Evolutionary conservation across 768 basidiomycete species (phyloP).

Genomic region (Sporobolomyces pararoseus): DNA sequence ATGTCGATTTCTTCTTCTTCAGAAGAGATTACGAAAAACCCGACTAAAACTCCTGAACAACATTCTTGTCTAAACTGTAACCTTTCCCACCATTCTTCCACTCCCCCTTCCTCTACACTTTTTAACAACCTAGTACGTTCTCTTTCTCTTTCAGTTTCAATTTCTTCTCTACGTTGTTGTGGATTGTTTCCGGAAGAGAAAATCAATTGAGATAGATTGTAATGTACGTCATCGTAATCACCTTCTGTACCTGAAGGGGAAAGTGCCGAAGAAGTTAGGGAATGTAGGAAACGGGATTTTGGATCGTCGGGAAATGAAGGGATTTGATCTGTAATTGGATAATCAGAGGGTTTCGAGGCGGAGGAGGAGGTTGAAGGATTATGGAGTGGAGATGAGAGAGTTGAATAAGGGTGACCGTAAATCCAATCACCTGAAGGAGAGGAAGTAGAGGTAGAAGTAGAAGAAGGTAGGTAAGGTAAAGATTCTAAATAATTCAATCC

Average conservation of each 20-base stretch:
- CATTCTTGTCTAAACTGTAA: slow-evolving; percentile 97
- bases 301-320: slow-evolving; percentile 97
- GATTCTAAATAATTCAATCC: slow-evolving; percentile 69
- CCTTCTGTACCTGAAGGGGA: slow-evolving; percentile 56
- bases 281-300: slow-evolving; percentile 82
- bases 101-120: not conserved
- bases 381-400: slow-evolving; percentile 33
- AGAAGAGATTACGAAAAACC: slow-evolving; percentile 93
- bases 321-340: slow-evolving; percentile 65
- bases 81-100: slow-evolving; percentile 92
- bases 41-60: slow-evolving; percentile 80
- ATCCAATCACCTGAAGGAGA: slow-evolving; percentile 55
- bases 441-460: slow-evolving; percentile 46
- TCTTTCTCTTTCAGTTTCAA: slow-evolving; percentile 12
- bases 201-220: slow-evolving; percentile 1
- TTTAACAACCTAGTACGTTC: not conserved
- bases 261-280: slow-evolving; percentile 37
- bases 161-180: not conserved
- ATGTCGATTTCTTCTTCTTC: slow-evolving; percentile 44
- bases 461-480: slow-evolving; percentile 56
- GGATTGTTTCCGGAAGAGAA: slow-evolving; percentile 1
- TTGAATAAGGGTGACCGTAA: slow-evolving; percentile 72
- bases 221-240: slow-evolving; percentile 49
- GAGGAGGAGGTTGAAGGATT: slow-evolving; percentile 1
- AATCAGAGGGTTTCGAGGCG: slow-evolving; percentile 11